A percentile compares a stretch with the other conserved stretches of the same genome.
These are phyloP conservation scores for Quillaja saponaria DNA, from an alignment of 306 rosid species.

Conservation along the genomic window DNA sequence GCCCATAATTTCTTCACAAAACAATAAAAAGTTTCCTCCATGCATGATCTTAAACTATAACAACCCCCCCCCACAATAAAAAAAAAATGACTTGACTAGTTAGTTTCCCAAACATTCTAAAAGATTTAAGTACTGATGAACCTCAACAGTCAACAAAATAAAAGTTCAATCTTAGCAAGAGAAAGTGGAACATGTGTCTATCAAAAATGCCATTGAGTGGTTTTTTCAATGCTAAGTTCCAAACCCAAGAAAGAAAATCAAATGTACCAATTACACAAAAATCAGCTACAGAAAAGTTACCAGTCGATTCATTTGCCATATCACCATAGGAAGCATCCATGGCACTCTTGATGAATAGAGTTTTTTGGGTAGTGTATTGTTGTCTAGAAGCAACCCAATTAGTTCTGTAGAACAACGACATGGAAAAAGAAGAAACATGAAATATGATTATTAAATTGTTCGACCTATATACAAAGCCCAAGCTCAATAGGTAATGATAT, in stretches of 20 bases:
- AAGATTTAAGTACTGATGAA: slow-evolving; percentile 5
- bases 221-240: no score
- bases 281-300: slow-evolving; percentile 38
- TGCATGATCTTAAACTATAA: slow-evolving; percentile 4
- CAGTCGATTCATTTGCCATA: slow-evolving; percentile 60
- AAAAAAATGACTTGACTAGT: background rate
- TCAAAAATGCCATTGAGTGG: background rate
- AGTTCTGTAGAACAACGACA: slow-evolving; percentile 25
- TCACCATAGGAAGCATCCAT: slow-evolving; percentile 87
- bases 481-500: slow-evolving; percentile 11
- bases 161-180: slow-evolving; percentile 15
- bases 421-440: slow-evolving; percentile 8
- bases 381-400: slow-evolving; percentile 34
- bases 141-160: slow-evolving; percentile 23
- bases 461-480: background rate
- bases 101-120: slow-evolving; percentile 13
- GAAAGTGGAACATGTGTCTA: slow-evolving; percentile 1
- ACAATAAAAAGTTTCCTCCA: background rate
- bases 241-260: background rate
- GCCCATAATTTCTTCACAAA: slow-evolving; percentile 1
- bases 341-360: slow-evolving; percentile 57
- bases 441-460: slow-evolving; percentile 8
- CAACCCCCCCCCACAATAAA: background rate
- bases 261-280: background rate
- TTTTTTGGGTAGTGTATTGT: slow-evolving; percentile 29